Evolutionary conservation across 495 filamentous ascomycete species (phyloP).

Genomic region (Clavariopsis aquatica): DNA sequence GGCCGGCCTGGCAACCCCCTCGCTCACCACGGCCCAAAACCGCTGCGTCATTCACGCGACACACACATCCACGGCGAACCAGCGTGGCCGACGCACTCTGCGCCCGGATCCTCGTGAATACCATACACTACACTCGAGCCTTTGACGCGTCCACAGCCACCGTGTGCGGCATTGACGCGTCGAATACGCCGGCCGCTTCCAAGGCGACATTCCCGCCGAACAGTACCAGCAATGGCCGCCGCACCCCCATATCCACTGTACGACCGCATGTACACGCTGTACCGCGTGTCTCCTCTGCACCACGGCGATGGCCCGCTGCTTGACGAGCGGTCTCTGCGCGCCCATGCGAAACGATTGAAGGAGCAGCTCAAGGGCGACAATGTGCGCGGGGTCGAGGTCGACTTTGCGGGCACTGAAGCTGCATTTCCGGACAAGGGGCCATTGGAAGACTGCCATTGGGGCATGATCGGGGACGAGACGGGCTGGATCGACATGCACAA

Average conservation of each 20-base stretch:
- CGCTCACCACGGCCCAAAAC: too few relatives aligned
- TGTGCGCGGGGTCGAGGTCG: slow-evolving; percentile 42
- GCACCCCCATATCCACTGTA: slow-evolving; percentile 31
- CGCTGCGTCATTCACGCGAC: too few relatives aligned
- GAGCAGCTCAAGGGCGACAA: slow-evolving; percentile 41
- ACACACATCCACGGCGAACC: too few relatives aligned
- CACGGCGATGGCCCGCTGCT: slow-evolving; percentile 37
- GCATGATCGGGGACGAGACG: slow-evolving; percentile 40
- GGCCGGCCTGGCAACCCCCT: too few relatives aligned
- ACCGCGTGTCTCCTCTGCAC: slow-evolving; percentile 45
- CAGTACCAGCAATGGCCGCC: neutral
- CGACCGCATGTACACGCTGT: slow-evolving; percentile 40
- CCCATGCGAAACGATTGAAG: slow-evolving; percentile 38
- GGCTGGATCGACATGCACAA: slow-evolving; percentile 33
- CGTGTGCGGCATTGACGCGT: neutral
- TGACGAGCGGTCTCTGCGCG: slow-evolving; percentile 24
- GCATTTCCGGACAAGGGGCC: slow-evolving; percentile 28
- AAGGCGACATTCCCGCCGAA: neutral
- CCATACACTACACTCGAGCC: too few relatives aligned
- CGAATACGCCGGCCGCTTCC: neutral
- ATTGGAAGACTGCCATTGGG: slow-evolving; percentile 43
- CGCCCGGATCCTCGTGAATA: too few relatives aligned
- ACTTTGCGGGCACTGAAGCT: slow-evolving; percentile 25
- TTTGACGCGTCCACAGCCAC: too few relatives aligned
- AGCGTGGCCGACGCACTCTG: too few relatives aligned